Percentiles rank a stretch among this genome's conserved stretches.
Evolutionary conservation across 225 moss, liverwort and hornwort genomes (phyloP).

Genomic region (Sphagnum tenellum): DNA sequence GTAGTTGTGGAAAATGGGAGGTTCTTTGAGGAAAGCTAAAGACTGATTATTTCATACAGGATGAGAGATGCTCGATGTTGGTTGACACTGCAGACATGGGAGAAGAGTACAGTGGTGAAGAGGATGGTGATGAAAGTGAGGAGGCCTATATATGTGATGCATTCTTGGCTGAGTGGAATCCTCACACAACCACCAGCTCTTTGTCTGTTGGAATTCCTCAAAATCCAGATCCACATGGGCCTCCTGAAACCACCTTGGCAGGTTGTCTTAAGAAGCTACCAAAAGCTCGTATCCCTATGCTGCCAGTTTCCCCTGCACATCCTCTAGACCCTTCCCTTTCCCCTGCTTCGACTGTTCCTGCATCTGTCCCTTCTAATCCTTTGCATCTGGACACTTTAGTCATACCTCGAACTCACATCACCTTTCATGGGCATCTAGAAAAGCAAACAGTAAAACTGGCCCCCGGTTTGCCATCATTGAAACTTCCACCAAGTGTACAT

Average conservation of each 20-base stretch:
- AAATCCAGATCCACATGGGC: conserved; percentile 6
- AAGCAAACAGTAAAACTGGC: conserved; percentile 77
- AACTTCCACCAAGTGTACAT: conserved; percentile 74
- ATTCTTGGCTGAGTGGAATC: conserved; percentile 29
- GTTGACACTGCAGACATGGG: conserved; percentile 10
- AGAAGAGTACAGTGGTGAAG: conserved; percentile 15
- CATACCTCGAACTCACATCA: conserved; percentile 10
- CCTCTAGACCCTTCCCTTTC: background rate
- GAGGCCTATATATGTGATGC: conserved; percentile 21
- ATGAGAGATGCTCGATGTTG: conserved; percentile 1
- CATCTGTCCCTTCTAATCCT: conserved; percentile 12
- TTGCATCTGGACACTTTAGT: conserved; percentile 1
- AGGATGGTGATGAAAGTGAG: conserved; percentile 25
- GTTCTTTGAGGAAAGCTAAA: no score
- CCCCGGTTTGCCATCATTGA: conserved; percentile 69
- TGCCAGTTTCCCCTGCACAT: background rate
- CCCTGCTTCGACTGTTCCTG: conserved; percentile 9
- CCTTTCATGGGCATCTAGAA: conserved; percentile 6
- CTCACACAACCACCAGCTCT: conserved; percentile 11
- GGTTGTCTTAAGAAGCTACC: conserved; percentile 1
- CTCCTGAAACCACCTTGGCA: conserved; percentile 10
- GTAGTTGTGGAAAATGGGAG: background rate
- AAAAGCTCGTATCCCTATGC: background rate
- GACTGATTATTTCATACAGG: conserved; percentile 23
- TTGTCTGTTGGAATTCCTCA: conserved; percentile 12